These are phyloP conservation scores for Eimeria acervulina DNA, from an alignment of 169 alveolate genomes.

Conservation along the genomic window DNA sequence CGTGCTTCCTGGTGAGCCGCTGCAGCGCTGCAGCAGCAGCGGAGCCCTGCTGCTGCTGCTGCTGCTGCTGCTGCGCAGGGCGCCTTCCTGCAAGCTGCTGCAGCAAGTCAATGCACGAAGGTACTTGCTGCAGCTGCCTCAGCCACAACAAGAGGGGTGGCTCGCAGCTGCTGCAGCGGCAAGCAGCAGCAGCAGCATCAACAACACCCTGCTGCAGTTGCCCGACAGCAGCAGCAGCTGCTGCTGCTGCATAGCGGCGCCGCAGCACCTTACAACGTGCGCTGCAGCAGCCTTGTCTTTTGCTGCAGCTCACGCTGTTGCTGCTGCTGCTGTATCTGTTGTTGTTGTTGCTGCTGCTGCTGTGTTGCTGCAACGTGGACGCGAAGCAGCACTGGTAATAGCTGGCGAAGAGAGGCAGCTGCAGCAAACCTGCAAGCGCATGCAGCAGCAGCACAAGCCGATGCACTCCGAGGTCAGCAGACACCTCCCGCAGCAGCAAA, in stretches of 20 bases:
- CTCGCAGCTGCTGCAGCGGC: slow-evolving; percentile 43
- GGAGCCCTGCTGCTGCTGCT: no score
- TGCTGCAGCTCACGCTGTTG: no score
- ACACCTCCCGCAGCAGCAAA: no score
- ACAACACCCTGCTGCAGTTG: slow-evolving; percentile 27
- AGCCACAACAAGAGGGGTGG: slow-evolving; percentile 17
- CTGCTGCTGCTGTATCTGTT: background rate
- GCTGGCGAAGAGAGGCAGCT: slow-evolving; percentile 7
- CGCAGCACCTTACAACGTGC: background rate
- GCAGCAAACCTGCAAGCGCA: background rate
- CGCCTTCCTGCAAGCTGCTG: no score
- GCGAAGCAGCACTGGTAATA: background rate
- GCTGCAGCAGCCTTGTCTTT: slow-evolving; percentile 33
- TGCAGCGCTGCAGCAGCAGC: no score
- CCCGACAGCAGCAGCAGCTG: slow-evolving; percentile 40
- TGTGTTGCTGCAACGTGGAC: background rate
- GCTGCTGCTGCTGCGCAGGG: no score
- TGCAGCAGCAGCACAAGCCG: background rate
- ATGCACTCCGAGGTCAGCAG: no score
- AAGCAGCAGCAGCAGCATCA: slow-evolving; percentile 43
- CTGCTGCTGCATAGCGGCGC: slow-evolving; percentile 48
- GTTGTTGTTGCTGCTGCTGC: slow-evolving; percentile 24
- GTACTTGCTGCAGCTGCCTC: slow-evolving; percentile 57
- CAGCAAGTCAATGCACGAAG: no score
- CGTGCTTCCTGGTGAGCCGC: no score